Evolutionary conservation across 345 rosid species (phyloP).

Genomic region (Diplotaxis tenuifolia): DNA sequence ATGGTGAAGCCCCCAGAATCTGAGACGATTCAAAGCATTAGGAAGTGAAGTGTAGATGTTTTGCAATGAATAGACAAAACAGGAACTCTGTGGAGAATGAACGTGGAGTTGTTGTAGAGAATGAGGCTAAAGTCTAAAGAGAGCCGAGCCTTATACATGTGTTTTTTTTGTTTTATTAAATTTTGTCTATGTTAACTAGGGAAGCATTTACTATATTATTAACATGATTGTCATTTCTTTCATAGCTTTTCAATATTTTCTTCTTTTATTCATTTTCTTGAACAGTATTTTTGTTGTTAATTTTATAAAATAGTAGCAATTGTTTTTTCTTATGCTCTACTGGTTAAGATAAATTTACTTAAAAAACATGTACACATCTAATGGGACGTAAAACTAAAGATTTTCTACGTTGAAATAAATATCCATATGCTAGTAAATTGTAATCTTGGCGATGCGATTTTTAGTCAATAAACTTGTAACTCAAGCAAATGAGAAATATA

Average conservation of each 20-base stretch:
- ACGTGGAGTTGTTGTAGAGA: conserved; percentile 21
- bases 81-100: too few relatives aligned
- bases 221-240: background rate
- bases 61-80: too few relatives aligned
- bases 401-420: background rate
- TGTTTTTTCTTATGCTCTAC: background rate
- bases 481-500: background rate
- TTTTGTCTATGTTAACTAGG: conserved; percentile 14
- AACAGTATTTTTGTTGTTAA: background rate
- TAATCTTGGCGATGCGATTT: background rate
- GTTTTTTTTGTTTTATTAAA: conserved; percentile 10
- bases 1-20: conserved; percentile 20
- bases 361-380: background rate
- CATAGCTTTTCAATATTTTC: conserved; percentile 14
- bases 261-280: background rate
- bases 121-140: conserved; percentile 30
- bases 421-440: background rate
- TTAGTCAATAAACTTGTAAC: conserved; percentile 59
- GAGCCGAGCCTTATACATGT: conserved; percentile 31
- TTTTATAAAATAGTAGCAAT: background rate
- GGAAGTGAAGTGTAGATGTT: conserved; percentile 12
- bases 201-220: background rate
- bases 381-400: background rate
- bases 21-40: background rate
- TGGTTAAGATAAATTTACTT: background rate